Conservation (phyloP, 176 grass and related monocot genomes). For the Raddia guianensis region DNA sequence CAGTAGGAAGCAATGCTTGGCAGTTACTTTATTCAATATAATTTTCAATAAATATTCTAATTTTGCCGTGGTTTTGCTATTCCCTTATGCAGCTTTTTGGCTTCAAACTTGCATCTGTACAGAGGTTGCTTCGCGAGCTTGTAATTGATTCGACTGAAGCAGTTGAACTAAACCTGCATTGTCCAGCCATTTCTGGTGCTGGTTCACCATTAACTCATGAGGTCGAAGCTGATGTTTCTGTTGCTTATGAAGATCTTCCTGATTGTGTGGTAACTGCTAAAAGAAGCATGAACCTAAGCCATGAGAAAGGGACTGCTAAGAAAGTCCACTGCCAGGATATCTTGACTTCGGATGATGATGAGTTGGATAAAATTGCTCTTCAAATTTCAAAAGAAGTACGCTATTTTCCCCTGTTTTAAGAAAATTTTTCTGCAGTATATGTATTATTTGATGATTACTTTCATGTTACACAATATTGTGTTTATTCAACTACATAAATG, state of each 20-base stretch:
- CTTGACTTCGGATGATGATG: conserved; percentile 30
- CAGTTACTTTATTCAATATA: neutral
- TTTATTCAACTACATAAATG: conserved; percentile 29
- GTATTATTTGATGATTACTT: conserved; percentile 42
- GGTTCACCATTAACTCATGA: conserved; percentile 39
- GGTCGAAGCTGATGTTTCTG: conserved; percentile 43
- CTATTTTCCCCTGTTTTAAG: neutral
- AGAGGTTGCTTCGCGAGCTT: conserved; percentile 85
- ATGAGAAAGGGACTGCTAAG: conserved; percentile 60
- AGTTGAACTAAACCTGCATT: conserved; percentile 38
- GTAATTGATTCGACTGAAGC: conserved; percentile 58
- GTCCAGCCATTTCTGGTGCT: conserved; percentile 29
- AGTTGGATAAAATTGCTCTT: conserved; percentile 32
- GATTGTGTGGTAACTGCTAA: conserved; percentile 49
- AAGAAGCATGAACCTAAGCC: conserved; percentile 52
- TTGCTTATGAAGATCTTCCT: conserved; percentile 41
- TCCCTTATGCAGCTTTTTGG: conserved; percentile 79
- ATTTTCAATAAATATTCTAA: conserved; percentile 12
- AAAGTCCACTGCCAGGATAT: conserved; percentile 47
- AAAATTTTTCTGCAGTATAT: neutral
- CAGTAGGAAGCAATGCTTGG: conserved; percentile 6
- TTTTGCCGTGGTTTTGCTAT: conserved; percentile 23
- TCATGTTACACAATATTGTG: conserved; percentile 21
- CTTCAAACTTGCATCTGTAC: conserved; percentile 82
- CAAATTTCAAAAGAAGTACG: conserved; percentile 39